phyloP scores from a whole-genome alignment of 23 red algal genomes.

The Gracilaria gracilis region DNA sequence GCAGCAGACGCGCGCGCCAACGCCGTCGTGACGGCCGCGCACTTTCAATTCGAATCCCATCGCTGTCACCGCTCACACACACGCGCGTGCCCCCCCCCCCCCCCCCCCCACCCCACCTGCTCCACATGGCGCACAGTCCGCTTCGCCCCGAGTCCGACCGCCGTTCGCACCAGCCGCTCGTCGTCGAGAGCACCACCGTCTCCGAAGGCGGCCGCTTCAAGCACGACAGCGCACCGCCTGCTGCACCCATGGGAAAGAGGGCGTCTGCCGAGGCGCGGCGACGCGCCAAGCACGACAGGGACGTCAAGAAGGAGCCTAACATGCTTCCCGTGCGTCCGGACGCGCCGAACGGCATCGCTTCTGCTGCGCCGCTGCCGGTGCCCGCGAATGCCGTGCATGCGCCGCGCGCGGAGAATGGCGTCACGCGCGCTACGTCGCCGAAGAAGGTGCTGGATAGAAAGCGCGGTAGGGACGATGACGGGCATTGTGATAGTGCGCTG shows the following conservation, averaged over 20 bases:
- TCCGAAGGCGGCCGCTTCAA: not conserved
- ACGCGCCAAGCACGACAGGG: not conserved
- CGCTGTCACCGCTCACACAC: too few relatives aligned
- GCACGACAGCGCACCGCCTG: not conserved
- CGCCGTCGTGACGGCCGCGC: too few relatives aligned
- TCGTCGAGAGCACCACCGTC: not conserved
- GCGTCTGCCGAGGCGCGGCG: not conserved
- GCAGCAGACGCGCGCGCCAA: too few relatives aligned
- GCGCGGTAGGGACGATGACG: not conserved
- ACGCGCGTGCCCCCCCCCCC: too few relatives aligned
- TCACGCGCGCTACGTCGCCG: not conserved
- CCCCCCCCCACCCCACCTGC: too few relatives aligned
- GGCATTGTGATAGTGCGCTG: not conserved
- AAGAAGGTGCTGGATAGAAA: not conserved
- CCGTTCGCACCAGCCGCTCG: not conserved
- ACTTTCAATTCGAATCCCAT: too few relatives aligned
- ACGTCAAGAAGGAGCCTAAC: not conserved
- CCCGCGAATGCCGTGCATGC: too few relatives aligned
- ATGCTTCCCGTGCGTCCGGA: not conserved
- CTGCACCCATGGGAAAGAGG: not conserved
- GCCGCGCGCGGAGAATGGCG: not conserved
- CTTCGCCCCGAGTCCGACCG: not conserved
- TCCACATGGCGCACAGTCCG: slow-evolving; percentile 2
- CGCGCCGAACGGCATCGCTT: not conserved
- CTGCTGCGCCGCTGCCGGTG: not conserved